phyloP scores from a whole-genome alignment of 768 basidiomycete genomes.

The Botryobasidium botryosum region DNA sequence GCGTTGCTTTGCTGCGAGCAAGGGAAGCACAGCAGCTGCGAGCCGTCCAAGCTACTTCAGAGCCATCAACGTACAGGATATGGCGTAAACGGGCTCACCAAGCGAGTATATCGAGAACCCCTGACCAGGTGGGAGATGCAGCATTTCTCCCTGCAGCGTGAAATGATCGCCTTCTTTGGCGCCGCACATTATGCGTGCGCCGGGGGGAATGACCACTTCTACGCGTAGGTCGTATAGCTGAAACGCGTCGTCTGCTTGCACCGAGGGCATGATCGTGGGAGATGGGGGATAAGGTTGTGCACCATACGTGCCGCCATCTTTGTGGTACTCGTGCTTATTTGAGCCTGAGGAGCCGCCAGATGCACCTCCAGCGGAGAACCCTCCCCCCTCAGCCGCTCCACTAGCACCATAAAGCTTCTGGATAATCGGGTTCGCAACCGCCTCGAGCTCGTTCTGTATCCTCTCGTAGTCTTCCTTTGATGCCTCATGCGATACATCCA shows the following conservation, averaged over 20 bases:
- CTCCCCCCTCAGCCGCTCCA: no score
- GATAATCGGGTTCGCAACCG: slow-evolving; percentile 54
- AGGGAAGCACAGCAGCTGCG: slow-evolving; percentile 40
- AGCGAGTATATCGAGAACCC: slow-evolving; percentile 55
- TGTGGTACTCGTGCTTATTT: no score
- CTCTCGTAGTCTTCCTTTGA: slow-evolving; percentile 88
- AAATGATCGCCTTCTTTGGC: slow-evolving; percentile 49
- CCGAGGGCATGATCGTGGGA: slow-evolving; percentile 22
- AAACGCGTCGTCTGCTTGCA: slow-evolving; percentile 36
- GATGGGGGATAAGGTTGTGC: no score
- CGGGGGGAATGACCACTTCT: slow-evolving; percentile 42
- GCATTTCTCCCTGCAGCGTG: slow-evolving; percentile 43
- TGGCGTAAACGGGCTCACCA: slow-evolving; percentile 19
- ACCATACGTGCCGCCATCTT: no score
- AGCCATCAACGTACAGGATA: not conserved
- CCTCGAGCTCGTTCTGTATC: slow-evolving; percentile 87
- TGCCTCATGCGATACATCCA: slow-evolving; percentile 74
- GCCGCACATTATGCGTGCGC: slow-evolving; percentile 41
- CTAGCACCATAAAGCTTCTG: no score
- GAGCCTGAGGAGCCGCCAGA: no score
- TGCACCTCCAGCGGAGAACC: no score
- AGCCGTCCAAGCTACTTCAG: not conserved
- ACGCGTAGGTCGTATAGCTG: slow-evolving; percentile 47
- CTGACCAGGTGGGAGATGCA: slow-evolving; percentile 40
- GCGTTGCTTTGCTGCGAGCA: slow-evolving; percentile 53